phyloP scores from a whole-genome alignment of 2,329 filamentous ascomycete species.

The Cadophora sp. region DNA sequence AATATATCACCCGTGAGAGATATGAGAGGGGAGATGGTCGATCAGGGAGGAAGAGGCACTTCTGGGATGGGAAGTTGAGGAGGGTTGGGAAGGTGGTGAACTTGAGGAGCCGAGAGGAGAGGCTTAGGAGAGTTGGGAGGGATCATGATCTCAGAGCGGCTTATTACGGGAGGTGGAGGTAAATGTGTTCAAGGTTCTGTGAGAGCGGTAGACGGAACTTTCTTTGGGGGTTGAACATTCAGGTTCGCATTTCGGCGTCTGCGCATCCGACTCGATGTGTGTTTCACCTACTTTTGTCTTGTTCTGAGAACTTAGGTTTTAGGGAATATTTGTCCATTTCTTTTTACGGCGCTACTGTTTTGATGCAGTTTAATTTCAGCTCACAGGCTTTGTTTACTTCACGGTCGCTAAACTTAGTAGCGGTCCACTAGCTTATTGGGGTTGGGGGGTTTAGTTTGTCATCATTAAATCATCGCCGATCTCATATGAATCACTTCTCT shows the following conservation, averaged over 20 bases:
- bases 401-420: not conserved
- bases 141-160: slow-evolving; percentile 10
- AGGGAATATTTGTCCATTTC: too few species aligned
- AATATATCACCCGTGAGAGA: slow-evolving; percentile 31
- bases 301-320: not conserved
- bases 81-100: slow-evolving; percentile 10
- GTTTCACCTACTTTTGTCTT: not conserved
- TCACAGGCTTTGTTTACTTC: not conserved
- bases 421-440: not conserved
- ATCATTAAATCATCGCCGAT: not conserved
- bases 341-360: too few species aligned
- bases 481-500: too few species aligned
- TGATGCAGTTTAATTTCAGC: too few species aligned
- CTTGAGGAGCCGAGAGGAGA: slow-evolving; percentile 16
- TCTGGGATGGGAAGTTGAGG: slow-evolving; percentile 22
- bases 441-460: not conserved
- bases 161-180: slow-evolving; percentile 13
- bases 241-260: too few species aligned
- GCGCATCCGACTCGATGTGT: not conserved
- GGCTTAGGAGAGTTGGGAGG: slow-evolving; percentile 14
- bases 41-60: slow-evolving; percentile 13
- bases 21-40: slow-evolving; percentile 22
- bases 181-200: too few species aligned
- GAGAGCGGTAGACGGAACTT: too few species aligned
- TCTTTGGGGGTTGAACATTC: too few species aligned